Evolutionary conservation across 2,329 filamentous ascomycete species (phyloP), one percentile per base, ranked within the genome.

Genomic region (Arachnopeziza araneosa): DNA sequence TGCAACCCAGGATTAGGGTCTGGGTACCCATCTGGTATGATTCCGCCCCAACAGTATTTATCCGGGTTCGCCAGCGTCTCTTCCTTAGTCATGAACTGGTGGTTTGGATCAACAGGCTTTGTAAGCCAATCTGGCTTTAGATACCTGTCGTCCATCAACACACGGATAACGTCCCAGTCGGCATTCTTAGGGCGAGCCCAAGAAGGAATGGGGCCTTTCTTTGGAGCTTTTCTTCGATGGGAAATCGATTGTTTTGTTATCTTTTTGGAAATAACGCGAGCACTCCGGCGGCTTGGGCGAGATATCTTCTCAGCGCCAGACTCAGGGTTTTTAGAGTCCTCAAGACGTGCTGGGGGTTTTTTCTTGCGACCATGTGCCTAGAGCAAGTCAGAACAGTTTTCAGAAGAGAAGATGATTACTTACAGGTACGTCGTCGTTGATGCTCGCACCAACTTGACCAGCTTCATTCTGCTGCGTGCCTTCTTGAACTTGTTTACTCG

Each of bases 121-220:
- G 30, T 32, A 32, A 32, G 30, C 30, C 30, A 32, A 32, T 7
- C 17, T 19, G 10, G 36, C 17, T 44, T 44, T 14, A 44, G 10
- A 19, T 17, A 44, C 6, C 36, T 6, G 12, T 44, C 36, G 12
- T 44, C 36, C 17, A 62, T 14, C n/a, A 69, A 60, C 52, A 68
- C 54, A 56, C 54, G 61, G 3, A 62, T 36, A 19, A 65, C 36
- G 52, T 68, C 61, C 62, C 62, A 70, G 21, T 65, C 60, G 9
- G 52, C 24, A 44, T 60, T 66, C n/a, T 62, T 64, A 1, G 64
- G 65, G 36, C 66, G 57, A 44, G 55, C 59, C 67, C 66, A 70
- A 36, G 52, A 54, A 30, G 26, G 26, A 30, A 30, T 30, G n/a
- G 50, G 22, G n/a, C 52, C 44, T 44, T 26, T 21, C 32, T 52